phyloP scores from a whole-genome alignment of 495 filamentous ascomycete species.

The Penicillium flavigenum region DNA sequence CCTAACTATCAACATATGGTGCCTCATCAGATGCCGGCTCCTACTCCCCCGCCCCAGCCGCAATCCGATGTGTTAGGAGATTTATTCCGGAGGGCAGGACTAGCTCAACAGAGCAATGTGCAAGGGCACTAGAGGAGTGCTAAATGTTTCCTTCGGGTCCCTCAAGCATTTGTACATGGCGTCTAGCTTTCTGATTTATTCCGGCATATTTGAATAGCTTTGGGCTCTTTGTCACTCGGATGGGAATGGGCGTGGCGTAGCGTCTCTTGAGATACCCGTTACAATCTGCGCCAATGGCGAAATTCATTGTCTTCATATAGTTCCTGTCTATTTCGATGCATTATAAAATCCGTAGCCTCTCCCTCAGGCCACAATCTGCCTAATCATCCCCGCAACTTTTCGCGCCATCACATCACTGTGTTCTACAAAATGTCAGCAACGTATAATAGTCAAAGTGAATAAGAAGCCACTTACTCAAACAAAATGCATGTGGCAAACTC shows the following conservation, averaged over 20 bases:
- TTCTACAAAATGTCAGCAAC: slow-evolving; percentile 36
- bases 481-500: slow-evolving; percentile 78
- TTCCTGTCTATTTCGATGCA: not conserved
- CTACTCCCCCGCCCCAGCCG: slow-evolving; percentile 18
- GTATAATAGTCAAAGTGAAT: not conserved
- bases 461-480: slow-evolving; percentile 56
- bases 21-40: slow-evolving; percentile 18
- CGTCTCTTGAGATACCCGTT: slow-evolving; percentile 36
- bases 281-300: slow-evolving; percentile 4
- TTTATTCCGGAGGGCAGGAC: slow-evolving; percentile 44
- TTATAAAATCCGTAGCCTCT: not conserved
- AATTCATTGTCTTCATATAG: slow-evolving; percentile 5
- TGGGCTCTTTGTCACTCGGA: not conserved
- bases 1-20: slow-evolving; percentile 17
- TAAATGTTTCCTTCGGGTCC: not conserved
- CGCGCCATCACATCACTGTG: slow-evolving; percentile 65
- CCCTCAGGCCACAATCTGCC: slow-evolving; percentile 43
- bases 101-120: slow-evolving; percentile 34
- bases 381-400: slow-evolving; percentile 62
- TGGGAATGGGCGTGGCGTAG: slow-evolving; percentile 19
- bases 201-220: slow-evolving; percentile 10
- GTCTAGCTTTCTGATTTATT: slow-evolving; percentile 16
- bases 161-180: slow-evolving; percentile 10
- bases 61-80: slow-evolving; percentile 42
- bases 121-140: slow-evolving; percentile 16